phyloP scores from a whole-genome alignment of 108 stramenopile species.

The Fragilaria crotonensis region DNA sequence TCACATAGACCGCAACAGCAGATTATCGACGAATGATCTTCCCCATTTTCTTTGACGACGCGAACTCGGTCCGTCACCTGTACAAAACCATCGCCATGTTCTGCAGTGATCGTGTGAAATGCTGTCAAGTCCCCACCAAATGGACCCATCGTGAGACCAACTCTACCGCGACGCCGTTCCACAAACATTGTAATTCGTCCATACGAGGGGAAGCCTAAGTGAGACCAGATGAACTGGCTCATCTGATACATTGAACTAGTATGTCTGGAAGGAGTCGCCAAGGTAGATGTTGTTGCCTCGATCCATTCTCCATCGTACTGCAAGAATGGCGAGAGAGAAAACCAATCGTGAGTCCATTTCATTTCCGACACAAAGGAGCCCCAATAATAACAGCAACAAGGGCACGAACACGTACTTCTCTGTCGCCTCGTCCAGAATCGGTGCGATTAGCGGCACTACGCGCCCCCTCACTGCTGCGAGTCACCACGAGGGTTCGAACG shows the following conservation, averaged over 20 bases:
- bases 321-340: no score
- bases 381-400: no score
- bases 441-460: not conserved
- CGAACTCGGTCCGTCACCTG: slow-evolving; percentile 45
- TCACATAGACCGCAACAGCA: slow-evolving; percentile 14
- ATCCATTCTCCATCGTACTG: slow-evolving; percentile 78
- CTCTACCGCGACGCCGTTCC: slow-evolving; percentile 49
- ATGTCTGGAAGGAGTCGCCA: slow-evolving; percentile 31
- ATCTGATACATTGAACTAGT: slow-evolving; percentile 13
- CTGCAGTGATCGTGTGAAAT: slow-evolving; percentile 45
- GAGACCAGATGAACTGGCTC: slow-evolving; percentile 10
- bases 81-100: slow-evolving; percentile 15
- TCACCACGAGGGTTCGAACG: slow-evolving; percentile 46
- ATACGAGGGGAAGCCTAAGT: slow-evolving; percentile 23
- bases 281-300: slow-evolving; percentile 46
- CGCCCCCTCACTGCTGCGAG: slow-evolving; percentile 35
- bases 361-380: no score
- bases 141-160: slow-evolving; percentile 55
- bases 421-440: no score
- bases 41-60: slow-evolving; percentile 27
- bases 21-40: no score
- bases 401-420: not conserved
- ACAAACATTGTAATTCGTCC: slow-evolving; percentile 63
- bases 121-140: slow-evolving; percentile 44
- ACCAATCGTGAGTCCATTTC: no score